Percentiles rank a stretch among this genome's conserved stretches.
Conservation (phyloP, 139 green algal species). For the Chlamydomonas asymmetrica region DNA sequence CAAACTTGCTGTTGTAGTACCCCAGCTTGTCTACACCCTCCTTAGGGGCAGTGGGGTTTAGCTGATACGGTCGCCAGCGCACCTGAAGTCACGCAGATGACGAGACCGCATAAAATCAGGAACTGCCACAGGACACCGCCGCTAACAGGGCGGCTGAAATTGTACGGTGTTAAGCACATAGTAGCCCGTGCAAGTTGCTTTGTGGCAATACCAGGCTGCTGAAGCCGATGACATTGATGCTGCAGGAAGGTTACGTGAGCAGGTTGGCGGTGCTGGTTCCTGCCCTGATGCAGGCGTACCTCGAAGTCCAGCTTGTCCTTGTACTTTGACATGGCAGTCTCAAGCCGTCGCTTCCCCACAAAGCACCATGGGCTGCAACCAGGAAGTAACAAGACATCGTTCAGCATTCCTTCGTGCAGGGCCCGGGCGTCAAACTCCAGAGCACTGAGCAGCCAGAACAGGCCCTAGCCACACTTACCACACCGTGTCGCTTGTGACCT, state of each 20-base stretch:
- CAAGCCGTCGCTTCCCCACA: slow-evolving; percentile 64
- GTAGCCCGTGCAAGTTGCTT: too few relatives aligned
- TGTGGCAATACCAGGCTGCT: too few relatives aligned
- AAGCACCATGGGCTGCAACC: slow-evolving; percentile 65
- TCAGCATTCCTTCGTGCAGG: not conserved
- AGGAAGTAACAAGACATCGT: not conserved
- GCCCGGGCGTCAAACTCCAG: not conserved
- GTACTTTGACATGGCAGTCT: slow-evolving; percentile 45
- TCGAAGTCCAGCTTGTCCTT: slow-evolving; percentile 23
- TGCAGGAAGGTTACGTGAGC: too few relatives aligned
- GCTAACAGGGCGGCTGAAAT: too few relatives aligned
- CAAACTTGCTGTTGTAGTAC: slow-evolving; percentile 71
- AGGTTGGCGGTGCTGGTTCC: too few relatives aligned
- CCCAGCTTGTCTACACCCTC: slow-evolving; percentile 62
- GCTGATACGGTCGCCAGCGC: slow-evolving; percentile 57
- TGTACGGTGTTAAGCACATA: too few relatives aligned
- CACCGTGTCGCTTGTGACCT: slow-evolving; percentile 10
- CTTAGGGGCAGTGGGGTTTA: slow-evolving; percentile 50
- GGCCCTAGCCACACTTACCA: slow-evolving; percentile 2
- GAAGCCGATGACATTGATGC: too few relatives aligned
- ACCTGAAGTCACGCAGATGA: slow-evolving; percentile 40
- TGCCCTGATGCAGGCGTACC: too few relatives aligned
- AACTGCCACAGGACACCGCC: too few relatives aligned
- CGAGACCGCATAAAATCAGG: too few relatives aligned
- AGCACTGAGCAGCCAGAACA: not conserved